These are phyloP conservation scores for Mortierella sp. DNA, from an alignment of 371 early-diverging fungal genomes.

Conservation along the genomic window DNA sequence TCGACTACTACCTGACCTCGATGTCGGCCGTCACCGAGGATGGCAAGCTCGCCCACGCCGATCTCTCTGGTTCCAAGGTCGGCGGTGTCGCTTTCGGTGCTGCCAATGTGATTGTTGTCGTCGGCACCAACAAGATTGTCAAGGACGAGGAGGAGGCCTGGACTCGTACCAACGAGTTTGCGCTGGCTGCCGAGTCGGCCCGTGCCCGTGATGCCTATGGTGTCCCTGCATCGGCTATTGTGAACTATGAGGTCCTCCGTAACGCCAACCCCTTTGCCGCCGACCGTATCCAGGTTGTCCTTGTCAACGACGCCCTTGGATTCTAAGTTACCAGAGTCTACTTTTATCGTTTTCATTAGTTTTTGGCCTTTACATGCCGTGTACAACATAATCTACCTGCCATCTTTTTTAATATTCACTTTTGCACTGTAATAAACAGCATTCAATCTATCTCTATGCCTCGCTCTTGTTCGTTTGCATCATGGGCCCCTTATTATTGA, in stretches of 20 bases:
- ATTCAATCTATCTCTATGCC: too few species aligned
- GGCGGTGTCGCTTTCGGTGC: conserved; percentile 55
- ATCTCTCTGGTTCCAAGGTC: conserved; percentile 57
- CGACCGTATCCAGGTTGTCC: conserved; percentile 47
- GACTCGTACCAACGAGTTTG: conserved; percentile 57
- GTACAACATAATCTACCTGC: conserved; percentile 12
- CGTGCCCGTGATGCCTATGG: conserved; percentile 60
- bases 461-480: too few species aligned
- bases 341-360: neutral
- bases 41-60: conserved; percentile 54
- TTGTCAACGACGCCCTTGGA: conserved; percentile 59
- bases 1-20: conserved; percentile 56
- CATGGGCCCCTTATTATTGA: too few species aligned
- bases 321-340: conserved; percentile 32
- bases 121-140: conserved; percentile 61
- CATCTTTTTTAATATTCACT: neutral
- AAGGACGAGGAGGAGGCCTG: conserved; percentile 56
- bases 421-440: too few species aligned
- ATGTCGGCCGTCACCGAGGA: conserved; percentile 56
- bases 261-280: conserved; percentile 55
- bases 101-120: conserved; percentile 56
- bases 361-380: neutral
- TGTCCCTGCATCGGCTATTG: conserved; percentile 51
- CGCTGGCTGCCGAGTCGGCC: conserved; percentile 54
- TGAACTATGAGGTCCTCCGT: conserved; percentile 53